A percentile compares a stretch with the other conserved stretches of the same genome.
Conservation (phyloP, 1,139 yeast genomes). For the Pichia sp. region DNA sequence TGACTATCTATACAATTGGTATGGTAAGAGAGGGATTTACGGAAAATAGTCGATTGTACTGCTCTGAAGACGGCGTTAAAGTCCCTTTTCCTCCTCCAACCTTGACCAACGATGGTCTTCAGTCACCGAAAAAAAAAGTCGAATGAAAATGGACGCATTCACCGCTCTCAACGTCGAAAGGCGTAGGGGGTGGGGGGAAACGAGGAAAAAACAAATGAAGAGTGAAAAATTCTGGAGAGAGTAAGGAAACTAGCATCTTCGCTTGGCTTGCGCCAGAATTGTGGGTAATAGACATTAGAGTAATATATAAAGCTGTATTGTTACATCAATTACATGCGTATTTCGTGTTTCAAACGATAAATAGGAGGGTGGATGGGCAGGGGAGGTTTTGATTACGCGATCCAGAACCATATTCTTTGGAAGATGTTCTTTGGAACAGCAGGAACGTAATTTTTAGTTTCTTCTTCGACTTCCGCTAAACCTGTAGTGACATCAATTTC, state of each 20-base stretch:
- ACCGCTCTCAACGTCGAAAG: neutral
- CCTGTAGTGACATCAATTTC: conserved; percentile 45
- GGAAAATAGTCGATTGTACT: neutral
- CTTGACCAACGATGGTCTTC: neutral
- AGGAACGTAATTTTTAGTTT: conserved; percentile 34
- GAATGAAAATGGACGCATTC: neutral
- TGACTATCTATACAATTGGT: neutral
- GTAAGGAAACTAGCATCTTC: neutral
- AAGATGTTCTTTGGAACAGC: conserved; percentile 36
- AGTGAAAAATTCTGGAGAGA: neutral
- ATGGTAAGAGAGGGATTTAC: neutral
- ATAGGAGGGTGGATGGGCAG: neutral
- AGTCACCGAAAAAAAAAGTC: neutral
- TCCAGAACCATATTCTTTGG: conserved; percentile 42
- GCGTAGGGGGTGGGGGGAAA: neutral
- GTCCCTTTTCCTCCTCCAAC: neutral
- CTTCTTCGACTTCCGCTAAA: conserved; percentile 40
- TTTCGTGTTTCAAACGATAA: neutral
- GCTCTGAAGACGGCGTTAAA: neutral
- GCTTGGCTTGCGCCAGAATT: neutral
- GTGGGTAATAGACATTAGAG: neutral
- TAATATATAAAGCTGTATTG: neutral
- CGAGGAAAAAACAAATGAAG: neutral
- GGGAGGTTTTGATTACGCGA: conserved; percentile 22
- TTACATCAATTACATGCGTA: neutral